Conservation (phyloP, 495 filamentous ascomycete species). For the Xylaria flabelliformis region DNA sequence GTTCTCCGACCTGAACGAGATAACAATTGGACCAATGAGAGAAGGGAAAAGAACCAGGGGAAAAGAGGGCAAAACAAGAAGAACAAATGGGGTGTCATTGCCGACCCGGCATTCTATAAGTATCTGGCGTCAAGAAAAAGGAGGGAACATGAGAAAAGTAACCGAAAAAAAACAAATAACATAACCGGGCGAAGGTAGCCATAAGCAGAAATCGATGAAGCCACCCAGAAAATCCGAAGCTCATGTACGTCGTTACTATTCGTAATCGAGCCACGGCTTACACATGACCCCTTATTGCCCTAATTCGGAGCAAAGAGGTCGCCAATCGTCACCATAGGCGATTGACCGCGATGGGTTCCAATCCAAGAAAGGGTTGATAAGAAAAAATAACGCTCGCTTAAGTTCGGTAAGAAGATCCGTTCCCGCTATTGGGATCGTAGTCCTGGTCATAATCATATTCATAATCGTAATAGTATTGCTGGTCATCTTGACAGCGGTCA, state of each 20-base stretch:
- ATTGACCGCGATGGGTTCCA: background rate
- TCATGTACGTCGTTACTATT: constrained; percentile 23
- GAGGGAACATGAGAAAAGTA: background rate
- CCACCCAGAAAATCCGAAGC: constrained; percentile 19
- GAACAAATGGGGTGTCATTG: constrained; percentile 7
- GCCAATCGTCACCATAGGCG: background rate
- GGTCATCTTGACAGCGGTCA: constrained; percentile 36
- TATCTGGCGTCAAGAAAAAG: background rate
- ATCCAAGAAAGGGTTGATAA: background rate
- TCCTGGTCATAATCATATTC: constrained; percentile 39
- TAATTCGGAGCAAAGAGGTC: background rate
- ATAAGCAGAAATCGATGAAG: constrained; percentile 8
- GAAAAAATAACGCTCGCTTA: constrained; percentile 14
- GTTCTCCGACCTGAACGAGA: constrained; percentile 2
- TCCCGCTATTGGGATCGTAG: constrained; percentile 31
- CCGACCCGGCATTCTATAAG: constrained; percentile 18
- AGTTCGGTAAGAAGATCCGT: constrained; percentile 27
- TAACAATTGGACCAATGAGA: background rate
- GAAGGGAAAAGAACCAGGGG: background rate
- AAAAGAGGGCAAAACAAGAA: background rate
- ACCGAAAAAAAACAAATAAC: background rate
- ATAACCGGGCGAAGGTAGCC: constrained; percentile 3
- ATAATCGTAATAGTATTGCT: constrained; percentile 38
- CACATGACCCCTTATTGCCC: background rate
- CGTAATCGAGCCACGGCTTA: constrained; percentile 20